phyloP scores from a whole-genome alignment of 768 basidiomycete species.

The Russula ochroleuca region DNA sequence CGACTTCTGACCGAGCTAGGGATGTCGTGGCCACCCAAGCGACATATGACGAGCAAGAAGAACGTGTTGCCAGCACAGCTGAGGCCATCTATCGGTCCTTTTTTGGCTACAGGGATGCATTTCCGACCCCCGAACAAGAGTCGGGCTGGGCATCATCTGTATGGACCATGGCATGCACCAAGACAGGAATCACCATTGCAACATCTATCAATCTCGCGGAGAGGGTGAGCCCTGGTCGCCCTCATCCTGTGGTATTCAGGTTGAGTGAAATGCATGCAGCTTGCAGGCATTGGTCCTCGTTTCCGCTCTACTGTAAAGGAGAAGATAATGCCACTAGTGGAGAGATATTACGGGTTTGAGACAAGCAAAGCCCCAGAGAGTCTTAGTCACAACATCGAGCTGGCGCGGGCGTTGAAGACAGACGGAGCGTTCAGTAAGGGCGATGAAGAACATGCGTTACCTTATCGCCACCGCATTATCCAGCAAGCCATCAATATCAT shows the following conservation, averaged over 20 bases:
- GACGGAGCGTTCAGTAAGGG: constrained; percentile 7
- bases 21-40: background rate
- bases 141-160: constrained; percentile 4
- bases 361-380: constrained; percentile 15
- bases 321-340: constrained; percentile 17
- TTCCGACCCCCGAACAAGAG: constrained; percentile 19
- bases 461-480: constrained; percentile 17
- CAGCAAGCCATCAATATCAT: constrained; percentile 18
- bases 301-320: constrained; percentile 15
- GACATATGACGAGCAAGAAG: constrained; percentile 4
- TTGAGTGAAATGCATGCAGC: background rate
- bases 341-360: constrained; percentile 17
- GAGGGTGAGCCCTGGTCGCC: background rate
- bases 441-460: background rate
- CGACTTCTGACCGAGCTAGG: constrained; percentile 17
- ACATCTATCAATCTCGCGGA: constrained; percentile 7
- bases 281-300: background rate
- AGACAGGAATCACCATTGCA: constrained; percentile 4
- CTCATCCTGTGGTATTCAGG: background rate
- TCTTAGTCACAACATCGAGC: constrained; percentile 8
- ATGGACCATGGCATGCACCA: constrained; percentile 15
- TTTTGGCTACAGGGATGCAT: constrained; percentile 16
- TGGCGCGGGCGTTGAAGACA: constrained; percentile 11
- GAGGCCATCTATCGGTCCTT: constrained; percentile 19
- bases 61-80: background rate